Evolutionary conservation across 2,329 filamentous ascomycete species (phyloP), one percentile per base, ranked within the genome.

Genomic region (Pseudogymnoascus sp.): DNA sequence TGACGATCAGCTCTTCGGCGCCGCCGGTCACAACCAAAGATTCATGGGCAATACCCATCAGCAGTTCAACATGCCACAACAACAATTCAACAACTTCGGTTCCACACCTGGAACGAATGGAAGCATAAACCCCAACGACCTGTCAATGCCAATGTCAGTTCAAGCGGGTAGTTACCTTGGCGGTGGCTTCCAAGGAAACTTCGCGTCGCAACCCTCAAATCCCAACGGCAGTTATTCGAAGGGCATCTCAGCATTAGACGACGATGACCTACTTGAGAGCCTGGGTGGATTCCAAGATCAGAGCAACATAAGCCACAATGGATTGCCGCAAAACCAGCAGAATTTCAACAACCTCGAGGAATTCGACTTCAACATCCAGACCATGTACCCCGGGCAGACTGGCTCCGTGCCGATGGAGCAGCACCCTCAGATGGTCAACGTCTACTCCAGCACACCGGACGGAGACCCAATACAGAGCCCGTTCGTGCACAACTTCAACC

Each of bases 381-480:
- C 78, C 60, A 77, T 83, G 16, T 86, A 84, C 69, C 70, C 76
- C 63, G 73, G 75, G 62, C 77, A 88, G 64, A 86, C 88, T 64
- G 80, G 77, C 61, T 77, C 79, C 36, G 75, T 88, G 39, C 83
- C 86, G 65, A 83, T 88, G 70, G 86, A 90, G 67, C 84, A 86
- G 66, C 79, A 73, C 77, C 3, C 81, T 21, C 72, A 83, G 59
- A 86, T 89, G 64, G 86, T 91, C 72, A 88, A 89, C 71, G 86
- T 91, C 66, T 97, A 89, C 76, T 96, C 93, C 18, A 91, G 90
- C 74, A 96, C 93, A 1, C 93, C 93, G 3, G 93, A 97, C 66
- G 91, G 91, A 62, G 89, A 91, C 62, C 92, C 93, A 5, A 93
- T 96, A 66, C 90, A 96, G 72, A 97, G 92, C 71, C 93, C 93